Evolutionary conservation across 176 grass and related monocot genomes (phyloP), one percentile per base, ranked within the genome.

Genomic region (Bothriochloa decipiens): DNA sequence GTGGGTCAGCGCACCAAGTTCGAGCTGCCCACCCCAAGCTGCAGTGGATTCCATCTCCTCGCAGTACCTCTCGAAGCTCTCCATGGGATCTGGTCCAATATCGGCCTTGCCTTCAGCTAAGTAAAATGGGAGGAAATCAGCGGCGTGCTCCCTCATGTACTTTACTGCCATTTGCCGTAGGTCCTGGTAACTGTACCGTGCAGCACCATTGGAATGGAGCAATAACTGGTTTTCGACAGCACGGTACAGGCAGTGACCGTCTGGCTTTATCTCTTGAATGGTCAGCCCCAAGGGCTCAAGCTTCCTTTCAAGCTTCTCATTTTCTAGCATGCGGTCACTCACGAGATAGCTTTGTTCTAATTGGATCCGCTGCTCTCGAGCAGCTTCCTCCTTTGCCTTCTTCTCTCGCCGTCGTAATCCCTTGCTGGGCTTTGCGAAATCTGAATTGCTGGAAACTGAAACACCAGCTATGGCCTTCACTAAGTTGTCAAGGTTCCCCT

Each of bases 221-320:
- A 86, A 89, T 10, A 98, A 80, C 82, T 98, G 96, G 68, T 95
- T 90, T 84, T 98, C 96, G 1, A 98, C 81, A 74, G 96, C 96
- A 67, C 96, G 89, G 83, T 98, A 98, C n/a, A 98, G 77, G 87
- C 96, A 98, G 67, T 98, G 89, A 6, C 93, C 96, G 20, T 98
- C 96, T 49, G 96, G 96, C 79, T 95, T 98, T 74, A 95, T 93
- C 85, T 98, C 96, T 66, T 89, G 87, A 28, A 98, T 90, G 28
- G 73, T 92, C 74, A 98, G 57, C 43, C 93, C 93, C 74, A 95
- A 78, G 16, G 96, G 93, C 27, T 94, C 91, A 1, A 98, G 89
- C 78, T 91, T 95, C 74, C 35, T 92, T 71, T 79, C 89, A 25
- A 98, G 84, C 69, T 88, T 93, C 79, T 90, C 87, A 11, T 93